phyloP scores from a whole-genome alignment of 768 basidiomycete species.

The Bullera alba region DNA sequence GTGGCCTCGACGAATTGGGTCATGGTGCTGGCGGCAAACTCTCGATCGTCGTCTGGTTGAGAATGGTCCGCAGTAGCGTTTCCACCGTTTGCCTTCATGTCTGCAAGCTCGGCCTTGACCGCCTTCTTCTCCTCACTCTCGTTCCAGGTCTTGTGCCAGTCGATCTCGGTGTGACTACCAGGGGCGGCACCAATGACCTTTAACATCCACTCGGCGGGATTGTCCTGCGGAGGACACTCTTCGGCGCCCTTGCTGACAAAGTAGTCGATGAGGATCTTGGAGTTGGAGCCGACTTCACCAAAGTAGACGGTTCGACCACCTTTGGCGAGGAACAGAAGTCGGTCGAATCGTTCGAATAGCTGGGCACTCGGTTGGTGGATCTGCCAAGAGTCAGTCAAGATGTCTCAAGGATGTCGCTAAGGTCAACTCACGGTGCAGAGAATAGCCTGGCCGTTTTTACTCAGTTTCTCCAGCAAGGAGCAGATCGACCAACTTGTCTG shows the following conservation, averaged over 20 bases:
- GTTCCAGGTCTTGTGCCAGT: slow-evolving; percentile 63
- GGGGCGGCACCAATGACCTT: slow-evolving; percentile 74
- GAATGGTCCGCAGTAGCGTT: slow-evolving; percentile 41
- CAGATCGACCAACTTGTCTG: slow-evolving; percentile 81
- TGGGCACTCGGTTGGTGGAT: slow-evolving; percentile 60
- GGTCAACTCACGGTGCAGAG: no score
- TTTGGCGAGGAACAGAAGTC: slow-evolving; percentile 53
- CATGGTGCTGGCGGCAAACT: slow-evolving; percentile 32
- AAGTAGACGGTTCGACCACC: slow-evolving; percentile 93
- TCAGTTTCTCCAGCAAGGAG: slow-evolving; percentile 49
- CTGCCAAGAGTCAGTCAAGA: no score
- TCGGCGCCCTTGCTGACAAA: slow-evolving; percentile 66
- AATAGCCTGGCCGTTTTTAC: slow-evolving; percentile 48
- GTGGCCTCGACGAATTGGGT: slow-evolving; percentile 30
- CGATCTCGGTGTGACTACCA: slow-evolving; percentile 55
- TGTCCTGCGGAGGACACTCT: slow-evolving; percentile 64
- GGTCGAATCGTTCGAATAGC: slow-evolving; percentile 78
- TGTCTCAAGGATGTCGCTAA: no score
- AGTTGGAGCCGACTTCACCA: slow-evolving; percentile 74
- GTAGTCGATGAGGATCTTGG: slow-evolving; percentile 62
- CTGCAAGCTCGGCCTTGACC: slow-evolving; percentile 54
- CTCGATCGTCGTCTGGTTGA: slow-evolving; percentile 38
- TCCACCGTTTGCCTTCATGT: slow-evolving; percentile 24
- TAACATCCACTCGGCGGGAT: slow-evolving; percentile 56
- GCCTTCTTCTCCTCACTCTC: slow-evolving; percentile 53